Base-by-base conservation (phyloP, 1,284 basidiomycete genomes). In the Microbotryomycetes sp. region DNA sequence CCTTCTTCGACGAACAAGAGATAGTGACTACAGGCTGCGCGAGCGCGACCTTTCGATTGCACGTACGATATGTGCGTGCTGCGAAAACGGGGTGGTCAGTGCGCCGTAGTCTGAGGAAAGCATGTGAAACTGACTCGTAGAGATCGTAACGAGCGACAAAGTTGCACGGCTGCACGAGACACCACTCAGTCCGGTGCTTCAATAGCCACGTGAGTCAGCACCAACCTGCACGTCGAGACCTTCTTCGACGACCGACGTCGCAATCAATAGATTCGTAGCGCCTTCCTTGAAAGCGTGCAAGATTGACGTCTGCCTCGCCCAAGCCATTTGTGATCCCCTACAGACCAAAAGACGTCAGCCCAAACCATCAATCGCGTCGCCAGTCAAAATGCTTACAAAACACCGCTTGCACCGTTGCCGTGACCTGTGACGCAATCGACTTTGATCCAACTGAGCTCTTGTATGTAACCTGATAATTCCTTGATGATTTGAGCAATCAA, bases 371-470 rank as follows among this genome's bases (percentile, higher is more conserved):
- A n/a, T n/a, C n/a, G n/a, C n/a, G n/a, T n/a, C n/a, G n/a, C n/a
- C n/a, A n/a, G 11, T 41, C 35, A 41, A 41, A 31, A 35, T 3
- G 41, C 54, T 23, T n/a, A 60, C 54, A 61, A 26, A 11, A 45
- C 53, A 24, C 23, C 45, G 15, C 28, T 11, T 30, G 21, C 1
- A 46, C 46, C 6, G 13, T 26, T 2, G 49, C 60, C 60, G 18
- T 61, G 60, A 4, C 60, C 60, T 5, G 60, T 57, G 5, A 61
- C 60, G 52, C 60, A 61, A 24, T 50, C 48, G 23, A 57, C 55
- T 18, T 41, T 29, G 9, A 61, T 13, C 60, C 60, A 61, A 5
- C 4, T 31, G 11, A 61, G 45, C 11, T 51, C 46, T 15, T 51
- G 50, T 9, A 45, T 35, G 11, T 6, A 16, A 29, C 45, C 54